Evolutionary conservation across 495 filamentous ascomycete genomes (phyloP).

Genomic region (Letharia columbiana): DNA sequence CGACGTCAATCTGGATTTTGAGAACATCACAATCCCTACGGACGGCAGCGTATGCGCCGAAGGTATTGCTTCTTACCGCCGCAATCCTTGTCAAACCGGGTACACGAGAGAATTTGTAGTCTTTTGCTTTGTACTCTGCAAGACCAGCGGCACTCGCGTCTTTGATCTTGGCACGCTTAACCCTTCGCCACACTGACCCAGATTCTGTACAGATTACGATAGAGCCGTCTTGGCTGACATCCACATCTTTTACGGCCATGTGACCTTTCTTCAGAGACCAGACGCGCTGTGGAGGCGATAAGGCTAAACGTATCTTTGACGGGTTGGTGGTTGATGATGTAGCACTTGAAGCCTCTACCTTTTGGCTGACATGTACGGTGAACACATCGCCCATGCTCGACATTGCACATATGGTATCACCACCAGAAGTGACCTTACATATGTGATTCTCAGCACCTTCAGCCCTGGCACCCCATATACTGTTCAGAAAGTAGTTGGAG

Average conservation of each 20-base stretch:
- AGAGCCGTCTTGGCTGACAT: slow-evolving; percentile 84
- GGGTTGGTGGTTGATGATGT: slow-evolving; percentile 80
- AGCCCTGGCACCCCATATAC: slow-evolving; percentile 58
- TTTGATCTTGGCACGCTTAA: slow-evolving; percentile 72
- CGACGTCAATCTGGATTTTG: slow-evolving; percentile 59
- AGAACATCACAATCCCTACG: slow-evolving; percentile 80
- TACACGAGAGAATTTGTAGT: slow-evolving; percentile 88
- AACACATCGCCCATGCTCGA: slow-evolving; percentile 79
- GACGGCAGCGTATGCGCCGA: slow-evolving; percentile 80
- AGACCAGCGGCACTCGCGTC: slow-evolving; percentile 47
- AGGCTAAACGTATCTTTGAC: slow-evolving; percentile 67
- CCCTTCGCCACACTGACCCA: slow-evolving; percentile 82
- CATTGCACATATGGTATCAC: slow-evolving; percentile 81
- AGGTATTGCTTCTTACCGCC: slow-evolving; percentile 75
- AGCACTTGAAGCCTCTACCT: slow-evolving; percentile 47
- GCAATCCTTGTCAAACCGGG: slow-evolving; percentile 76
- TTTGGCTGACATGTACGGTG: slow-evolving; percentile 63
- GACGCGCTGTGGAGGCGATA: slow-evolving; percentile 65
- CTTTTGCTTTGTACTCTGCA: slow-evolving; percentile 54
- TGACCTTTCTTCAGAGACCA: slow-evolving; percentile 74
- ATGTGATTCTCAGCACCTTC: slow-evolving; percentile 56
- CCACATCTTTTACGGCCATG: slow-evolving; percentile 80
- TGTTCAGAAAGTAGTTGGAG: slow-evolving; percentile 55
- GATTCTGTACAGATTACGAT: slow-evolving; percentile 90
- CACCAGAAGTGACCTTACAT: slow-evolving; percentile 67